Evolutionary conservation across 345 rosid species (phyloP).

Genomic region (Murraya koenigii): DNA sequence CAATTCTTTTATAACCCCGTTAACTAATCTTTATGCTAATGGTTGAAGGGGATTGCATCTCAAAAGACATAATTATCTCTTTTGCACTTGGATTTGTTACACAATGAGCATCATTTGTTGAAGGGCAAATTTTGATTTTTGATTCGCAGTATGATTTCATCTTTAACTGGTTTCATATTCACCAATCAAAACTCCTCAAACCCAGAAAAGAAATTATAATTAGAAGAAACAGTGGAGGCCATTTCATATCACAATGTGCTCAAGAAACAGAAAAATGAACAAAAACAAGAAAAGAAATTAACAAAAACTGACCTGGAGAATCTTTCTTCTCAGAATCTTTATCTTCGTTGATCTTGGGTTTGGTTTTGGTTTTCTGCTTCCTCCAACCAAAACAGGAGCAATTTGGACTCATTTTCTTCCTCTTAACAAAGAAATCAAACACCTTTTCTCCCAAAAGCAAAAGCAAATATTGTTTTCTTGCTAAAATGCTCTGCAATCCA

Average conservation of each 20-base stretch:
- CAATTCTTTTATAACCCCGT: not conserved
- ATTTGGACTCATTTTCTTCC: slow-evolving; percentile 25
- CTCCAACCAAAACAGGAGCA: slow-evolving; percentile 55
- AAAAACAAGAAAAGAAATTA: not conserved
- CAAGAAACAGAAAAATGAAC: not conserved
- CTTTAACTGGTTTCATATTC: not conserved
- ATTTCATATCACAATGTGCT: not conserved
- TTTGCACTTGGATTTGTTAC: not conserved
- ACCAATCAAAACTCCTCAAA: too few species aligned
- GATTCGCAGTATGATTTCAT: not conserved
- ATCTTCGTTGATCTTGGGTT: slow-evolving; percentile 11
- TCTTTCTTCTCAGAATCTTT: not conserved
- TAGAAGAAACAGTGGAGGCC: not conserved
- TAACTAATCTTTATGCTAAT: not conserved
- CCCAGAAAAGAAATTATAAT: not conserved
- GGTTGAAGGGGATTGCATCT: not conserved
- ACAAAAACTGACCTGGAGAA: not conserved
- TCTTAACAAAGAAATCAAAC: not conserved
- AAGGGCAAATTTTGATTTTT: not conserved
- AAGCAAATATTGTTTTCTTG: not conserved
- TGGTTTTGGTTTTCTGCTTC: slow-evolving; percentile 21
- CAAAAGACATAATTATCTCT: not conserved
- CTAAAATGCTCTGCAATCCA: not conserved
- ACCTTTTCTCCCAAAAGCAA: not conserved
- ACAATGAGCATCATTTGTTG: not conserved